Evolutionary conservation across 2,329 filamentous ascomycete species (phyloP).

Genomic region (Pseudogymnoascus sp.): DNA sequence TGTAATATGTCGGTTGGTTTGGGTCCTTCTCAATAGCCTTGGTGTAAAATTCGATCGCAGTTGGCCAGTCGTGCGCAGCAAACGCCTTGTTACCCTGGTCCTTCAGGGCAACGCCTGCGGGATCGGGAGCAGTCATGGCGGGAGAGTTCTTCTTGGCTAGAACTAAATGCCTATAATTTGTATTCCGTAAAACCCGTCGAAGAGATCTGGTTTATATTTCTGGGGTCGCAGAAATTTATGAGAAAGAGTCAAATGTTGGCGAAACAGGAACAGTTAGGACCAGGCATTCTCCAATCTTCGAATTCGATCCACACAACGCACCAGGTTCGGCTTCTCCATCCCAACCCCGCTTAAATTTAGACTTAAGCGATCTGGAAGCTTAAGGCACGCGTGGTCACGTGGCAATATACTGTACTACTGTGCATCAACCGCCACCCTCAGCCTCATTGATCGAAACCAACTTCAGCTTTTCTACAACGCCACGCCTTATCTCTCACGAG

Average conservation of each 20-base stretch:
- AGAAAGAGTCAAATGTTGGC: neutral
- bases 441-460: neutral
- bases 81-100: conserved; percentile 94
- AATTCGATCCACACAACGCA: conserved; percentile 6
- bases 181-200: neutral
- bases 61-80: conserved; percentile 74
- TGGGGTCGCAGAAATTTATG: neutral
- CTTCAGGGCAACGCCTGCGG: conserved; percentile 69
- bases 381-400: conserved; percentile 8
- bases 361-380: conserved; percentile 7
- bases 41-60: conserved; percentile 74
- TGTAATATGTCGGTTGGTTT: conserved; percentile 81
- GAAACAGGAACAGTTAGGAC: neutral
- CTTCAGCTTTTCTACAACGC: neutral
- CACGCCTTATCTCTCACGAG: neutral
- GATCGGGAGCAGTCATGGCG: neutral
- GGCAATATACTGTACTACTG: neutral
- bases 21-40: conserved; percentile 80
- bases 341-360: conserved; percentile 6
- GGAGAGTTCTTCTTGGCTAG: neutral
- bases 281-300: conserved; percentile 1
- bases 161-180: neutral
- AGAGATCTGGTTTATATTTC: neutral
- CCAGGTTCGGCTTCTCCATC: neutral
- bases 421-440: neutral